These are phyloP conservation scores for Zangia roseola DNA, from an alignment of 768 basidiomycete species.

Conservation along the genomic window DNA sequence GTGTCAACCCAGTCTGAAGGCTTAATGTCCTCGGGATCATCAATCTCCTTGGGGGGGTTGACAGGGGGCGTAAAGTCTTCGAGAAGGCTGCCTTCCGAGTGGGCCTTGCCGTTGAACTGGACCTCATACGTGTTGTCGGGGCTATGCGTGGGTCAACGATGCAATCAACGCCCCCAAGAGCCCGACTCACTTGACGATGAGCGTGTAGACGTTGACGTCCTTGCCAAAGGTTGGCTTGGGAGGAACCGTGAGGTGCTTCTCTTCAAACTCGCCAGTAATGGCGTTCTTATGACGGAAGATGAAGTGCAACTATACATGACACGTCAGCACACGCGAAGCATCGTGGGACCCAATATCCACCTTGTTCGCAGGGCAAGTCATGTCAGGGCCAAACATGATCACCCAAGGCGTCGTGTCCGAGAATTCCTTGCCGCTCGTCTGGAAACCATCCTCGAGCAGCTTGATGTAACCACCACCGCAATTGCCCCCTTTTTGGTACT, in stretches of 20 bases:
- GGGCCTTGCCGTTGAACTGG: constrained; percentile 81
- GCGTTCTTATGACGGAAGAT: constrained; percentile 99
- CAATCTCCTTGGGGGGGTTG: constrained; percentile 91
- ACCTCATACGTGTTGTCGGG: constrained; percentile 95
- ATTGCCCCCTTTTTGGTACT: constrained; percentile 98
- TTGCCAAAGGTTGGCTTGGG: constrained; percentile 88
- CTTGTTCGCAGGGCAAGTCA: constrained; percentile 91
- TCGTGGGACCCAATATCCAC: constrained; percentile 35
- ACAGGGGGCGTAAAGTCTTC: constrained; percentile 93
- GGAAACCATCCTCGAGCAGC: constrained; percentile 91
- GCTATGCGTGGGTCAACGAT: constrained; percentile 38
- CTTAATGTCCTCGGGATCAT: constrained; percentile 89
- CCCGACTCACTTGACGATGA: constrained; percentile 77
- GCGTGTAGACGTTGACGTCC: constrained; percentile 90
- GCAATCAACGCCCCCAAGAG: not conserved
- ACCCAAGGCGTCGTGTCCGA: constrained; percentile 93
- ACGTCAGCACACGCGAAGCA: not conserved
- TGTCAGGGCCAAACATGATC: constrained; percentile 97
- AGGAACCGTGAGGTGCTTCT: constrained; percentile 88
- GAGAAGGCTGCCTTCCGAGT: constrained; percentile 78
- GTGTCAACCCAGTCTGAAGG: constrained; percentile 92
- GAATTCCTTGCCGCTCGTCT: constrained; percentile 90
- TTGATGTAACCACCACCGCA: constrained; percentile 99
- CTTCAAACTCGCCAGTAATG: constrained; percentile 87
- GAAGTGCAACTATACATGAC: constrained; percentile 76